These are phyloP conservation scores for Wallacemonas sp. DNA, from an alignment of 208 protist genomes.

Conservation along the genomic window DNA sequence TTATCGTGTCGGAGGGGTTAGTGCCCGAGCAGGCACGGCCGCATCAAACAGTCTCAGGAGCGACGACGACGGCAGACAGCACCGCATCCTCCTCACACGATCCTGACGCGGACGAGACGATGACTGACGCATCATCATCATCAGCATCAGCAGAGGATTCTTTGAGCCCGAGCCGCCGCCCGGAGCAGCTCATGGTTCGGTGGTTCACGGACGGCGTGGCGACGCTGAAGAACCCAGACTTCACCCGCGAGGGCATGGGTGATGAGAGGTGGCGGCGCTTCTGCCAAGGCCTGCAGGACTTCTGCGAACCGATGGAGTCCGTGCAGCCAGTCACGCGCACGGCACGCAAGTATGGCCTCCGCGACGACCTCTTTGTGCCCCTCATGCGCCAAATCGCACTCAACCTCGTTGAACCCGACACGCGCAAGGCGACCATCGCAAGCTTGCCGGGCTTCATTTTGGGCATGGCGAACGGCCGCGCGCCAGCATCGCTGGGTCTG, in stretches of 20 bases:
- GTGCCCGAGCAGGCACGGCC: constrained; percentile 25
- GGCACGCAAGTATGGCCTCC: constrained; percentile 50
- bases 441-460: constrained; percentile 74
- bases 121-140: too few relatives aligned
- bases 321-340: constrained; percentile 66
- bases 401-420: constrained; percentile 58
- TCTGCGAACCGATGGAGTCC: constrained; percentile 52
- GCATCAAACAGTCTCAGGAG: too few relatives aligned
- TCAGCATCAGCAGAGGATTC: too few relatives aligned
- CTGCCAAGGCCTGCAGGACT: constrained; percentile 36
- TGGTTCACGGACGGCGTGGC: constrained; percentile 71
- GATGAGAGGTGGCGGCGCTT: constrained; percentile 29
- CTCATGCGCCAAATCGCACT: constrained; percentile 77
- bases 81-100: too few relatives aligned
- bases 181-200: constrained; percentile 50
- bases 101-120: too few relatives aligned
- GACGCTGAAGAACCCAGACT: constrained; percentile 52
- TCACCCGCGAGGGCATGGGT: constrained; percentile 65
- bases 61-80: too few relatives aligned
- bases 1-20: constrained; percentile 50
- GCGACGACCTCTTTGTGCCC: constrained; percentile 62
- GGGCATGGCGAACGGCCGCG: constrained; percentile 76
- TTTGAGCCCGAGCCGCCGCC: too few relatives aligned
- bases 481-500: constrained; percentile 53
- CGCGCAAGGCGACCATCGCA: constrained; percentile 42